Evolutionary conservation across 73 alveolate genomes (phyloP).

Genomic region (Uronychia setigera): DNA sequence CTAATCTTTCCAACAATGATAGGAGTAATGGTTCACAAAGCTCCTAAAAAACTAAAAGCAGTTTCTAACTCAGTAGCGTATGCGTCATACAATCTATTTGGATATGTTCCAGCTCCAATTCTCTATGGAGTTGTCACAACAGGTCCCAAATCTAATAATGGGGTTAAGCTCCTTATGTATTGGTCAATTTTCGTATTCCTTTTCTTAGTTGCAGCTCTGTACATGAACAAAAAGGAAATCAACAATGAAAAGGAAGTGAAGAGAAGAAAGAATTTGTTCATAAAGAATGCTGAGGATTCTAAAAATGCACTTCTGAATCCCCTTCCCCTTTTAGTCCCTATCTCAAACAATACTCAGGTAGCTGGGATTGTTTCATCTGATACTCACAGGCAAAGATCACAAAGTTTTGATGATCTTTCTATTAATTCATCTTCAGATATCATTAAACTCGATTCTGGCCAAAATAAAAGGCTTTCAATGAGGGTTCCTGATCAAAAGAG

Average conservation of each 20-base stretch:
- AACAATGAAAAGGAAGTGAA: background rate
- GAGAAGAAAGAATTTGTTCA: background rate
- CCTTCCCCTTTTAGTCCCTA: too few relatives aligned
- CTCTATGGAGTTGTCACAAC: constrained; percentile 84
- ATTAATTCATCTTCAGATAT: too few relatives aligned
- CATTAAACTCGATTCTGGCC: too few relatives aligned
- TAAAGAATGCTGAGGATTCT: too few relatives aligned
- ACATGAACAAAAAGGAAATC: background rate
- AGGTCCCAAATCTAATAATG: constrained; percentile 72
- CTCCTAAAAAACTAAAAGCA: constrained; percentile 65
- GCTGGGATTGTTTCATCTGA: too few relatives aligned
- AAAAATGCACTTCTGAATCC: too few relatives aligned
- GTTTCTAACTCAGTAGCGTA: constrained; percentile 79
- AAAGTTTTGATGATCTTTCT: too few relatives aligned
- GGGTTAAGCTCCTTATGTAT: constrained; percentile 67
- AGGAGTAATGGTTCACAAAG: constrained; percentile 75
- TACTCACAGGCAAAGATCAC: too few relatives aligned
- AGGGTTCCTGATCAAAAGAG: too few relatives aligned
- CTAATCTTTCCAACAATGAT: constrained; percentile 90
- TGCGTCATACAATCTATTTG: constrained; percentile 74
- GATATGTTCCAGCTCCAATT: constrained; percentile 87
- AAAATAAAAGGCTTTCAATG: too few relatives aligned
- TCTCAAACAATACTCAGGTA: too few relatives aligned
- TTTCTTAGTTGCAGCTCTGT: background rate
- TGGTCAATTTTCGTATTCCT: constrained; percentile 46